phyloP scores from a whole-genome alignment of 495 filamentous ascomycete species.

The Xylaria venustula region DNA sequence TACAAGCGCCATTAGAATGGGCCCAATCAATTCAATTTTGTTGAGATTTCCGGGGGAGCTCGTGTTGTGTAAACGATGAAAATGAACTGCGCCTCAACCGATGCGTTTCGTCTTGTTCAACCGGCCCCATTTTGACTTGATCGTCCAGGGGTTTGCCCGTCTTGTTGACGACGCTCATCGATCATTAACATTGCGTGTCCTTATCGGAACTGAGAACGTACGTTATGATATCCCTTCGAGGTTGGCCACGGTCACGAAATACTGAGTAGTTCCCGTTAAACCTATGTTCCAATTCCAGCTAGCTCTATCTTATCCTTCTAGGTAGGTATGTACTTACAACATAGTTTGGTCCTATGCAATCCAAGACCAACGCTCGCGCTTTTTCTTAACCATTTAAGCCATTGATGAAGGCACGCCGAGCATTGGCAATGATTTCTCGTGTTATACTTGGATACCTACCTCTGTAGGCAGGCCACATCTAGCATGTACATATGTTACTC shows the following conservation, averaged over 20 bases:
- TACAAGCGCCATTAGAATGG: background rate
- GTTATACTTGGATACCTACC: background rate
- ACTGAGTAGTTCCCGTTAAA: too few relatives aligned
- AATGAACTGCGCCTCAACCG: conserved; percentile 3
- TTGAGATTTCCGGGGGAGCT: background rate
- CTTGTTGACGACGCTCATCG: background rate
- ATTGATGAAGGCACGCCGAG: background rate
- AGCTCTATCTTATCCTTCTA: too few relatives aligned
- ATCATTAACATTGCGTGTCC: background rate
- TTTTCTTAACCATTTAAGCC: background rate
- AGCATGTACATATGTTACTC: too few relatives aligned
- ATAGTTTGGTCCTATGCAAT: too few relatives aligned
- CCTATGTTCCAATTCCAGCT: too few relatives aligned
- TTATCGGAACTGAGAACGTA: background rate
- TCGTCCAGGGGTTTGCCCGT: background rate
- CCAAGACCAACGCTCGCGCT: background rate
- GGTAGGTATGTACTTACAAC: too few relatives aligned
- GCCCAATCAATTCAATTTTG: conserved; percentile 3
- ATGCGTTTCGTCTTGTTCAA: conserved; percentile 6
- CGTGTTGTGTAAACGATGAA: background rate
- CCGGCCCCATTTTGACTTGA: background rate
- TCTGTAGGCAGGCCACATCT: background rate
- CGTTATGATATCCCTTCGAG: too few relatives aligned
- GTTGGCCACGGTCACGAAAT: too few relatives aligned
- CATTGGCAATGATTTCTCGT: background rate